A percentile compares a stretch with the other conserved stretches of the same genome.
Conservation (phyloP, 2,329 filamentous ascomycete species). For the Stagonosporopsis tanaceti region DNA sequence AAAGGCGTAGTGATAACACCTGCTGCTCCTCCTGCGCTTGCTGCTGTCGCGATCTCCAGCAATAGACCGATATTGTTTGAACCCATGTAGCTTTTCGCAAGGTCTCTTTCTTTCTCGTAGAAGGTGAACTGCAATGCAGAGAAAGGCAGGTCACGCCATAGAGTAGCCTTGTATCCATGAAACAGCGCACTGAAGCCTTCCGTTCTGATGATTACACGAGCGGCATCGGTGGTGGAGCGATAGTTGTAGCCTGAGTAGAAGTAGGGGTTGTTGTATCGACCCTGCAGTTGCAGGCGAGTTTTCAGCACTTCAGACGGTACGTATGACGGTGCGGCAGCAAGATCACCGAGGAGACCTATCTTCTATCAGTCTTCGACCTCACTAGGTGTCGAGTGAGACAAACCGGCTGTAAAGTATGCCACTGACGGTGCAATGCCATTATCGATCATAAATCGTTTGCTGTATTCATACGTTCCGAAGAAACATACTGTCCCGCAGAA, state of each 20-base stretch:
- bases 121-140: constrained; percentile 97
- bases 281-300: constrained; percentile 94
- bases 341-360: constrained; percentile 85
- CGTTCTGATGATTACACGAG: constrained; percentile 79
- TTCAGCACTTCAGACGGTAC: constrained; percentile 98
- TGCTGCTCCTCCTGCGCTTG: constrained; percentile 87
- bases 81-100: constrained; percentile 80
- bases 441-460: constrained; percentile 89
- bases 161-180: constrained; percentile 95
- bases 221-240: constrained; percentile 81
- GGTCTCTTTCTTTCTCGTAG: constrained; percentile 89
- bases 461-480: constrained; percentile 96
- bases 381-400: background rate
- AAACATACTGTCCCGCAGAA: constrained; percentile 95
- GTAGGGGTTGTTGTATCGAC: constrained; percentile 91
- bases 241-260: constrained; percentile 98
- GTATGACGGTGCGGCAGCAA: constrained; percentile 91
- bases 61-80: constrained; percentile 84
- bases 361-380: constrained; percentile 1
- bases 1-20: constrained; percentile 94
- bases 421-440: constrained; percentile 80
- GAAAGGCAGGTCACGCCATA: constrained; percentile 93
- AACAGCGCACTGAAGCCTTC: constrained; percentile 90
- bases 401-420: constrained; percentile 86
- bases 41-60: constrained; percentile 88